Percentiles rank a stretch among this genome's conserved stretches.
These are phyloP conservation scores for Nannochloropsis oceanica DNA, from an alignment of 108 stramenopile genomes.

Conservation along the genomic window DNA sequence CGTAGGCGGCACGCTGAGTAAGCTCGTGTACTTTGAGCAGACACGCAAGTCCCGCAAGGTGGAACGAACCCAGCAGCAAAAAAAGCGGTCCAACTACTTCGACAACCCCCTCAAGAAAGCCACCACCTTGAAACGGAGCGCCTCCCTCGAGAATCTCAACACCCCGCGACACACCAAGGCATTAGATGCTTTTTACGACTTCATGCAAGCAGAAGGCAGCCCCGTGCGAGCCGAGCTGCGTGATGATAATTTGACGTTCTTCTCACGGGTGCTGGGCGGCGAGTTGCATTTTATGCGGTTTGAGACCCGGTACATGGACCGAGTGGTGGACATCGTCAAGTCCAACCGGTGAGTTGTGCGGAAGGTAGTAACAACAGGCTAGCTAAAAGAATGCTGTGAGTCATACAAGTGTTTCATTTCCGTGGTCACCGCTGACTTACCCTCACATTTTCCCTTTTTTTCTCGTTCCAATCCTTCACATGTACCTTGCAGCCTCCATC, in stretches of 20 bases:
- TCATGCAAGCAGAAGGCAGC: conserved; percentile 31
- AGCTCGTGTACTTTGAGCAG: conserved; percentile 84
- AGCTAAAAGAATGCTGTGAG: too few relatives aligned
- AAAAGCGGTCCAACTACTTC: conserved; percentile 14
- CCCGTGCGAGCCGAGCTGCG: conserved; percentile 48
- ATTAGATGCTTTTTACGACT: conserved; percentile 49
- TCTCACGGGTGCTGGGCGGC: conserved; percentile 70
- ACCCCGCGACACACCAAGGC: conserved; percentile 23
- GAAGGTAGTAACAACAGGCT: conserved; percentile 29
- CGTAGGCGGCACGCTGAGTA: conserved; percentile 85
- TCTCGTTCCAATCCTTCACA: background rate
- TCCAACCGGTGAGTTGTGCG: conserved; percentile 33
- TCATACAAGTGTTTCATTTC: background rate
- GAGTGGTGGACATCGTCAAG: conserved; percentile 75
- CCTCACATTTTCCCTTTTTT: background rate
- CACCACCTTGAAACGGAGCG: background rate
- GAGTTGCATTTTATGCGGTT: conserved; percentile 89
- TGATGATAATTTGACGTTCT: conserved; percentile 68
- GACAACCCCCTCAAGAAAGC: conserved; percentile 42
- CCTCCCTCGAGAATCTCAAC: background rate
- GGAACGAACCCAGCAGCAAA: conserved; percentile 23
- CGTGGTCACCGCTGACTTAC: background rate
- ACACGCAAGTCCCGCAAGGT: conserved; percentile 23
- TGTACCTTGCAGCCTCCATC: background rate
- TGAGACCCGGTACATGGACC: conserved; percentile 75